Base-by-base conservation (phyloP, 345 rosid species). In the Alliaria petiolata region DNA sequence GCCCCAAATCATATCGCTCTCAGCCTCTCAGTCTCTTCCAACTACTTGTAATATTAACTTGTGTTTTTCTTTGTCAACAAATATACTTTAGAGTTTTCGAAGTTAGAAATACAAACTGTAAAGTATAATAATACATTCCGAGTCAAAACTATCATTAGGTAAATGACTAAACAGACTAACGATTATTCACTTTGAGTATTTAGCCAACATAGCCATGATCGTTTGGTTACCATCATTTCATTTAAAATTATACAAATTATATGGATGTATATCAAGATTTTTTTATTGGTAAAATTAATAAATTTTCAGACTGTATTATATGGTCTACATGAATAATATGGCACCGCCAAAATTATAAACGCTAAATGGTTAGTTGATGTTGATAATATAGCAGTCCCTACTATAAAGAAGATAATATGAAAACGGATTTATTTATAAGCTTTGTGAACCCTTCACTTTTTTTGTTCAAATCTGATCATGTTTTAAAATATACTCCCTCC, bases 11-110 rank as follows among this genome's bases (percentile, higher is more conserved):
- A 69, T 53, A 57, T 67, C 46, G 36, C 45, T 71, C 46, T 39
- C n/a, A n/a, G n/a, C n/a, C n/a, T n/a, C n/a, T n/a, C 76, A 59
- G 69, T 70, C 77, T 49, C 72, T 43, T 70, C 57, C 19, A 19
- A 17, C 34, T 13, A 39, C 47, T 60, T n/a, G n/a, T n/a, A n/a
- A n/a, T n/a, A 50, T 20, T 46, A 49, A 8, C 17, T 42, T 50
- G 3, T 40, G 13, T 14, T 38, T 55, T 16, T 52, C 25, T 38
- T 57, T 12, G 6, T 33, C 56, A 43, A 30, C 6, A 45, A 28
- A 63, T 63, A 20, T 38, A 28, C 12, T 9, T 70, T 38, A 28
- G 16, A 39, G 40, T 25, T 36, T 38, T 43, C 8, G 9, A 53
- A 42, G 19, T 43, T 62, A 34, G 14, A 34, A 57, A 10, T 8